Conservation (phyloP, 2,329 filamentous ascomycete genomes). For the Diaporthe nobilis region DNA sequence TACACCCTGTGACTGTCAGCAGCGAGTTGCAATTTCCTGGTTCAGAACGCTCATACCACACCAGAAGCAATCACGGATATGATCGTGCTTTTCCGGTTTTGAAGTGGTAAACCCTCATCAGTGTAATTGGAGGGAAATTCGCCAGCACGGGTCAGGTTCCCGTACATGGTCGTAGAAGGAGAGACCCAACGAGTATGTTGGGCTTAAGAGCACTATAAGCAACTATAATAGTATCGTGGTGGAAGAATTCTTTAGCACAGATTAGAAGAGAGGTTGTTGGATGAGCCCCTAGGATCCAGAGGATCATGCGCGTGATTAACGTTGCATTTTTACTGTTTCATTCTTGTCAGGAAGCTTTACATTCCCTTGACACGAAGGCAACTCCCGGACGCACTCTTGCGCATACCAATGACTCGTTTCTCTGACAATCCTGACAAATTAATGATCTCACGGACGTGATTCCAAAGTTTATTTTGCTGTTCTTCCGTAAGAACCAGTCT, state of each 20-base stretch:
- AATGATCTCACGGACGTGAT: background rate
- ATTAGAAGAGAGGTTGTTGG: background rate
- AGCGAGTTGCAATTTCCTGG: background rate
- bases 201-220: background rate
- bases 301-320: background rate
- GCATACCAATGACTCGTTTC: constrained; percentile 6
- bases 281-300: background rate
- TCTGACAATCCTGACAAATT: background rate
- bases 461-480: background rate
- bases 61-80: background rate
- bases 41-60: background rate
- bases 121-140: constrained; percentile 4
- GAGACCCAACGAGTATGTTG: background rate
- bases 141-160: background rate
- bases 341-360: background rate
- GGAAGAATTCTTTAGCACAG: background rate
- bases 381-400: background rate
- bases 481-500: background rate
- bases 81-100: constrained; percentile 7
- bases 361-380: background rate
- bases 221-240: background rate
- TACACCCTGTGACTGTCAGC: background rate
- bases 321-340: constrained; percentile 1
- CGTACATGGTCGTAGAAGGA: background rate
- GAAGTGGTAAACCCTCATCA: background rate